phyloP scores from a whole-genome alignment of 2,329 filamentous ascomycete genomes.

The Calonectria hawksworthii region DNA sequence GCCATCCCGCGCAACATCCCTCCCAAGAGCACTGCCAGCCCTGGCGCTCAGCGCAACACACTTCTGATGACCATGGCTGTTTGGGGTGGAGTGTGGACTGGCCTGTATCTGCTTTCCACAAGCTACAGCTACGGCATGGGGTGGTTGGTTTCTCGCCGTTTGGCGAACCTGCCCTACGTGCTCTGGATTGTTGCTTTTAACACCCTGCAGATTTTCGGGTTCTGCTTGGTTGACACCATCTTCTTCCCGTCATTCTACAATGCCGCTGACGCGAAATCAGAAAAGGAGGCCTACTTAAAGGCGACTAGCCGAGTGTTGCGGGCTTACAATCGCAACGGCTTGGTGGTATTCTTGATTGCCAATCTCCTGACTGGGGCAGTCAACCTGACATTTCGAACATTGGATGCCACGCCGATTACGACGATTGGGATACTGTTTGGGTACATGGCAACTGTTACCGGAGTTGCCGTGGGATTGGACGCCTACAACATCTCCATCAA shows the following conservation, averaged over 20 bases:
- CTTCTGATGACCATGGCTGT: constrained; percentile 74
- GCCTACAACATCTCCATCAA: constrained; percentile 78
- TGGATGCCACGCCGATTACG: constrained; percentile 74
- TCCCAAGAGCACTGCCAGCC: constrained; percentile 57
- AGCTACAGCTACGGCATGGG: constrained; percentile 78
- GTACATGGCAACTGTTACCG: constrained; percentile 79
- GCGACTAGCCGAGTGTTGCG: constrained; percentile 87
- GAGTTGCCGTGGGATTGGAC: constrained; percentile 77
- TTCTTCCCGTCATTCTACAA: constrained; percentile 82
- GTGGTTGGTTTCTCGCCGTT: constrained; percentile 84
- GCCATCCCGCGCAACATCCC: constrained; percentile 75
- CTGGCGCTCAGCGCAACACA: constrained; percentile 64
- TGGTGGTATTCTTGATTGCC: constrained; percentile 87
- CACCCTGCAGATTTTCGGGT: constrained; percentile 82
- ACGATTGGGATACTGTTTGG: constrained; percentile 82
- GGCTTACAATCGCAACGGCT: constrained; percentile 89
- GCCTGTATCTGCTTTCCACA: constrained; percentile 78
- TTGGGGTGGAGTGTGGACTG: constrained; percentile 78
- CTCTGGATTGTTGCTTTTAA: constrained; percentile 96
- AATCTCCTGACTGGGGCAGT: constrained; percentile 92
- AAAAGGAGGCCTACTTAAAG: constrained; percentile 73
- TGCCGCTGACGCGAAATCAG: constrained; percentile 66
- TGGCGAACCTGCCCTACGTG: constrained; percentile 95
- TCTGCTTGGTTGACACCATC: constrained; percentile 81
- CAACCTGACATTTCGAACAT: constrained; percentile 87